Evolutionary conservation across 306 rosid genomes (phyloP), one percentile per base, ranked within the genome.

Genomic region (Castanea mollissima): DNA sequence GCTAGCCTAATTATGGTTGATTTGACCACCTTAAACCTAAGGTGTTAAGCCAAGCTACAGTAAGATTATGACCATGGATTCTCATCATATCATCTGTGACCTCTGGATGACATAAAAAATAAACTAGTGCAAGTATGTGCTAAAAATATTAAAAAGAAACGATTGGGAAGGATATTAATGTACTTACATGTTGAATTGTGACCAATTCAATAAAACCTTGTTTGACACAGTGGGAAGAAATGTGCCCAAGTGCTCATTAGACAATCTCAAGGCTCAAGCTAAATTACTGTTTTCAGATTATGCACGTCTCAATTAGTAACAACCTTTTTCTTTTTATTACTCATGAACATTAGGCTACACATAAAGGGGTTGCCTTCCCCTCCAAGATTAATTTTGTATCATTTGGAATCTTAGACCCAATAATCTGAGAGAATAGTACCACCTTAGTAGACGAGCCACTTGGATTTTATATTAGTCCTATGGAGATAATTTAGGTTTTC

Each of bases 21-120:
- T 77, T 82, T 88, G 88, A 88, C 92, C 86, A 74, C 88, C 88
- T 73, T 58, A 69, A 75, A 75, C 87, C 82, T 82, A 71, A 77
- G 78, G 32, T 46, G 62, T 78, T 81, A 29, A 74, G 65, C 55
- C 64, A 10, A 49, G 54, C 54, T 9, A 12, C 78, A 71, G 15
- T 38, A 88, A 38, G 54, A 71, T 83, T 52, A 64, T 78, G 77
- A 71, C 73, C 13, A n/a, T 64, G 21, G 69, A 80, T 84, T 76
- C 75, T 79, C 73, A 77, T 79, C 69, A 76, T 74, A 73, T 60
- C 75, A 76, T 77, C 71, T 51, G 14, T 49, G 10, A 20, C 69
- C 83, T 80, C 52, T 29, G 41, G 10, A 21, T 16, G 67, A 70
- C 69, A 76, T 60, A 63, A 74, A 21, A 63, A 74, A 21, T 54